Base-by-base conservation (phyloP, 768 basidiomycete genomes). In the Amyloporia xantha region DNA sequence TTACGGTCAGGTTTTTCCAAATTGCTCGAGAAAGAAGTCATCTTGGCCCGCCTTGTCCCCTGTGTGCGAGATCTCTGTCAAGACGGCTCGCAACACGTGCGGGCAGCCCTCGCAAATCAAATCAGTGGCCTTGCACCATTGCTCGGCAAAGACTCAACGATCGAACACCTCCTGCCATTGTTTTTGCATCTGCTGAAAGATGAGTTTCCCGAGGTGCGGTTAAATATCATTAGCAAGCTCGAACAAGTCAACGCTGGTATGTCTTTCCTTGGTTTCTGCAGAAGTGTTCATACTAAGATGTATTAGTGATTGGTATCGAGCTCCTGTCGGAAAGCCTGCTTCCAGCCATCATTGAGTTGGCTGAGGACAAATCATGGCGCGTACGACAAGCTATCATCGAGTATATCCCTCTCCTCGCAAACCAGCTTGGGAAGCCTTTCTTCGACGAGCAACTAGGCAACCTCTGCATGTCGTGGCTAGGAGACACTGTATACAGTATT, bases 321-420 rank as follows among this genome's bases (percentile, higher is more conserved):
- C 76, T 92, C 25, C 71, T 99, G 44, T 91, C 92, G 1, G 92
- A 94, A 57, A 94, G 91, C 56, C 84, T 99, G 30, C 79, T 99
- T 25, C 96, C 96, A 7, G 96, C 96, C 30, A 98, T 99, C 56
- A 89, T 98, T 54, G 91, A 98, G 63, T 76, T 99, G 27, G 96
- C 96, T 6, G 95, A 98, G 67, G 96, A 99, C 74, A 99, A 98
- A 66, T 96, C 96, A 52, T 99, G 96, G 96, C 87, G 96, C 24
- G 95, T 99, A 17, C 86, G 96, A 58, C 96, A 99, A 68, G 96
- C 96, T 6, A 98, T 99, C 71, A 99, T 99, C 68, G 96, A 98
- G 68, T 97, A 99, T 71, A 89, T 99, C 59, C 96, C 96, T n/a
- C 80, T 98, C 19, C 85, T 99, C 40, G 94, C 96, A 37, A 93